Base-by-base conservation (phyloP, 2,329 filamentous ascomycete genomes). In the Plectosphaerella plurivora region DNA sequence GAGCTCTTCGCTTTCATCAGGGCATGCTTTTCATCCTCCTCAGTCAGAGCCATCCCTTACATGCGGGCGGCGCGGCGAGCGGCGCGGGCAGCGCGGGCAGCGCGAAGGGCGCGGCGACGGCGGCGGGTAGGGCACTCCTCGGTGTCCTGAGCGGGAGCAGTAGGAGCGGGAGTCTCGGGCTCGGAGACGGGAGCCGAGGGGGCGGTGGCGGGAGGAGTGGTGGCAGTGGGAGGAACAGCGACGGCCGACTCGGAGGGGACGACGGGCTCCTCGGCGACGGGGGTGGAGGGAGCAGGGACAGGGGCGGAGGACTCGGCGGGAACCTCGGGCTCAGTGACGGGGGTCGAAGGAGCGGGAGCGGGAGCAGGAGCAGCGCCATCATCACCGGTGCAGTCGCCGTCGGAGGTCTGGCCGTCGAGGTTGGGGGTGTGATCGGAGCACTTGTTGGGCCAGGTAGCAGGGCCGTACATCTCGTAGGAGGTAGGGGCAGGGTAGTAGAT, bases 391-490 rank as follows among this genome's bases (percentile, higher is more conserved):
- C 68, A 70, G 64, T 70, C 66, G 44, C 68, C 68, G 37, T 70
- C 68, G 47, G 53, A 61, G 18, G 58, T 49, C 62, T 65, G 60
- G 16, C 65, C 68, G 35, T 56, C 59, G 5, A 63, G 55, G 67
- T 70, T 70, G 59, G 65, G 61, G 44, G 68, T 69, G 61, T 70
- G 67, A 54, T 70, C 68, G 57, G 64, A 62, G 55, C 68, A 70
- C 24, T 52, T 53, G 51, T 59, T 61, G 59, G 68, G 68, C 66
- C 68, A 71, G 55, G 60, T 56, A 55, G 24, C 58, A 49, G 67
- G 67, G 35, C 67, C 67, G 10, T 67, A 63, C n/a, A 65, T 59
- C 16, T 53, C 59, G 61, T 69, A 69, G 57, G 51, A 63, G 24
- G 59, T 64, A 1, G 64, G 64, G 9, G 56, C 61, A n/a, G 67